Evolutionary conservation across 306 rosid species (phyloP).

Genomic region (Urtica urens): DNA sequence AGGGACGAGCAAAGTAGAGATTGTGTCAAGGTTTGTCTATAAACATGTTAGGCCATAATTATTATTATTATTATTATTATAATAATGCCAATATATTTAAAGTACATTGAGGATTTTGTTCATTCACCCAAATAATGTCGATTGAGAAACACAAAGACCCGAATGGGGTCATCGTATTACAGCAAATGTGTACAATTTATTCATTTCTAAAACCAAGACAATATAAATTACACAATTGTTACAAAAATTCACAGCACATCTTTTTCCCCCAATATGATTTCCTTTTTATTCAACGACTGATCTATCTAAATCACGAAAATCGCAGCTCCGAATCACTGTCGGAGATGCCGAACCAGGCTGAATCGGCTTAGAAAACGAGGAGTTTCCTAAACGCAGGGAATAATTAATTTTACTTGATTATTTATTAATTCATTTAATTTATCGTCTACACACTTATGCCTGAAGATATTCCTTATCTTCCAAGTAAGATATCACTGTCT

Average conservation of each 20-base stretch:
- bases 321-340: constrained; percentile 11
- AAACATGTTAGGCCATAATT: not conserved
- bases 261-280: constrained; percentile 1
- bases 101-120: too few relatives aligned
- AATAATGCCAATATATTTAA: too few relatives aligned
- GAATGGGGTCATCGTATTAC: too few relatives aligned
- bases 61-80: too few relatives aligned
- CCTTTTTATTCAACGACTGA: not conserved
- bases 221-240: not conserved
- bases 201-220: not conserved
- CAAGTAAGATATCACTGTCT: constrained; percentile 55
- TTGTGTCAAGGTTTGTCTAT: not conserved
- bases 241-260: not conserved
- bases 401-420: not conserved
- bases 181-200: not conserved
- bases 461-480: constrained; percentile 59
- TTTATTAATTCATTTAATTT: too few relatives aligned
- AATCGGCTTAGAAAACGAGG: constrained; percentile 45
- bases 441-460: constrained; percentile 37
- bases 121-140: too few relatives aligned
- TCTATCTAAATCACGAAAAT: constrained; percentile 2
- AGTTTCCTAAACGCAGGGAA: constrained; percentile 44
- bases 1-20: too few relatives aligned
- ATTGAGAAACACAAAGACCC: too few relatives aligned
- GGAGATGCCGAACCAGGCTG: too few relatives aligned